Conservation (phyloP, 2,329 filamentous ascomycete species). For the Nemania sp. region DNA sequence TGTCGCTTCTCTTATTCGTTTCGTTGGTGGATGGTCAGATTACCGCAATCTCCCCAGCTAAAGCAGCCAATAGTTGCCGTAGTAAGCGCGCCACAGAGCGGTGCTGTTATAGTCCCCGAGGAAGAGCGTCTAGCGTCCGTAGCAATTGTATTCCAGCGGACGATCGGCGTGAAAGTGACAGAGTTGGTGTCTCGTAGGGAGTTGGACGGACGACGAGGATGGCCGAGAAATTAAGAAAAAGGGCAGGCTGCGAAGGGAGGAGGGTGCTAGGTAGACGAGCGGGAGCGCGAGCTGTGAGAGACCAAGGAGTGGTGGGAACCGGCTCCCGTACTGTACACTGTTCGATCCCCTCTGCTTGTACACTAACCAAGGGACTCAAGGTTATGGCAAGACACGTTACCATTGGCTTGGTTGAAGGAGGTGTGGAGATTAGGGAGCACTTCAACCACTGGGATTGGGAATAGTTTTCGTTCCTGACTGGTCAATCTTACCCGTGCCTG, state of each 20-base stretch:
- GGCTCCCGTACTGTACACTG: background rate
- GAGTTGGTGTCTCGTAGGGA: conserved; percentile 25
- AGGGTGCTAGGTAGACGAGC: background rate
- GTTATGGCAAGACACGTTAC: conserved; percentile 10
- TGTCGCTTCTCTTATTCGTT: conserved; percentile 5
- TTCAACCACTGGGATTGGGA: conserved; percentile 8
- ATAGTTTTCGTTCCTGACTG: conserved; percentile 17
- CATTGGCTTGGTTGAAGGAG: conserved; percentile 18
- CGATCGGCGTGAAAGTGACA: conserved; percentile 18
- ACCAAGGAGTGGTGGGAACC: conserved; percentile 15
- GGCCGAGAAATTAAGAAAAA: conserved; percentile 24
- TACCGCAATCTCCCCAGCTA: conserved; percentile 13
- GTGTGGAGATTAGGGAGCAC: conserved; percentile 20
- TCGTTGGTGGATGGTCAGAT: conserved; percentile 1
- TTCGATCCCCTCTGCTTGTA: background rate
- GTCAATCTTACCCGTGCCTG: conserved; percentile 24
- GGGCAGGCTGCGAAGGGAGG: conserved; percentile 18
- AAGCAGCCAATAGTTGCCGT: conserved; percentile 11
- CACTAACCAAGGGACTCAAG: conserved; percentile 1
- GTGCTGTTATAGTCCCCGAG: conserved; percentile 20
- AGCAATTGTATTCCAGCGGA: conserved; percentile 6
- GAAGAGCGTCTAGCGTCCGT: conserved; percentile 11
- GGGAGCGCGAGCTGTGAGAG: conserved; percentile 21
- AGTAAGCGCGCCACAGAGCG: conserved; percentile 14
- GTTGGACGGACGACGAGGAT: conserved; percentile 21